A percentile compares a stretch with the other conserved stretches of the same genome.
These are phyloP conservation scores for Termitomyces sp. DNA, from an alignment of 768 basidiomycete genomes.

Conservation along the genomic window DNA sequence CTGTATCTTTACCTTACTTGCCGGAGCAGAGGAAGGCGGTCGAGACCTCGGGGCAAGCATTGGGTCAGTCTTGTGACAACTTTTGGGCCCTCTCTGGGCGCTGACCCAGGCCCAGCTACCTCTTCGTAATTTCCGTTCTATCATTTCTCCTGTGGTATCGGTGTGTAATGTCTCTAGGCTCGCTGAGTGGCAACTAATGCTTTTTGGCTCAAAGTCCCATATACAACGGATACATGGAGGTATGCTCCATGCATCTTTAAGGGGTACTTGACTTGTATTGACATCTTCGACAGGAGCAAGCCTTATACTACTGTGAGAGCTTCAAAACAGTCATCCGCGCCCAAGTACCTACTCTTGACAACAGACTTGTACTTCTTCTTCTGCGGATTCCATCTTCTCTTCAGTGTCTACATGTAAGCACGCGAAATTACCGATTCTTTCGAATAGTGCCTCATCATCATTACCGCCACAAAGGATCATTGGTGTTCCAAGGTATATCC, in stretches of 20 bases:
- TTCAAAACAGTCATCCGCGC: constrained; percentile 18
- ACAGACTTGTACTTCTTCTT: constrained; percentile 97
- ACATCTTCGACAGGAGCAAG: constrained; percentile 65
- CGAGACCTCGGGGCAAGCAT: constrained; percentile 80
- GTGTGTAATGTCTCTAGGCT: constrained; percentile 33
- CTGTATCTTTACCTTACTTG: constrained; percentile 79
- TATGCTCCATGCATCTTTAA: constrained; percentile 25
- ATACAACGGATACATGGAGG: constrained; percentile 98
- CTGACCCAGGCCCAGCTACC: constrained; percentile 49
- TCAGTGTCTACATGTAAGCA: constrained; percentile 85
- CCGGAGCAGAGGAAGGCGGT: constrained; percentile 71
- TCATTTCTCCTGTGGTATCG: constrained; percentile 97
- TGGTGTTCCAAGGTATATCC: constrained; percentile 75
- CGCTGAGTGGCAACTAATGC: neutral
- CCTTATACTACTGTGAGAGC: constrained; percentile 83
- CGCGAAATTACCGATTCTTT: constrained; percentile 12
- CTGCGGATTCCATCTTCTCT: constrained; percentile 89
- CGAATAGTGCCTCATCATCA: constrained; percentile 22
- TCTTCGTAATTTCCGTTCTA: constrained; percentile 68
- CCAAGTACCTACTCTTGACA: constrained; percentile 20
- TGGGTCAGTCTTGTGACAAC: constrained; percentile 45
- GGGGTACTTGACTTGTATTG: constrained; percentile 12
- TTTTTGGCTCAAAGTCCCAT: constrained; percentile 57
- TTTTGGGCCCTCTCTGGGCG: constrained; percentile 13
- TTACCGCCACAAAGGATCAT: constrained; percentile 63